Conservation (phyloP, 2,329 filamentous ascomycete species). For the Orbilia oligospora region DNA sequence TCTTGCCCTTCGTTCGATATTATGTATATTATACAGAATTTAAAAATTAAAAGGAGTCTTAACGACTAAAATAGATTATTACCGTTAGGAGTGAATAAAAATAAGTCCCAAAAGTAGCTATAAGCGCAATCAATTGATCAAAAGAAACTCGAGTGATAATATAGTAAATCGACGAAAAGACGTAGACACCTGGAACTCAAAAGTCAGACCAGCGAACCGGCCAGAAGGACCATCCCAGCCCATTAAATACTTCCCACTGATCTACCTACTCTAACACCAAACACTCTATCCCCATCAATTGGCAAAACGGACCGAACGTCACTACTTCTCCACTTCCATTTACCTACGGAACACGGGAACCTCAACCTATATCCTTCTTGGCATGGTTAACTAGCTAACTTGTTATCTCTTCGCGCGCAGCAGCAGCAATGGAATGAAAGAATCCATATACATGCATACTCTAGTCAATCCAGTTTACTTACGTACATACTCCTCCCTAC, state of each 20-base stretch:
- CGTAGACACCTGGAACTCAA: not conserved
- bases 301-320: not conserved
- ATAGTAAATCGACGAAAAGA: not conserved
- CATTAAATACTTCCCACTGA: not conserved
- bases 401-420: too few relatives aligned
- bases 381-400: too few relatives aligned
- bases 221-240: not conserved
- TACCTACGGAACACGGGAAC: constrained; percentile 10
- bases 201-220: not conserved
- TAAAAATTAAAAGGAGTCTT: not conserved
- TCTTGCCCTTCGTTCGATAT: not conserved
- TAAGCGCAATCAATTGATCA: not conserved
- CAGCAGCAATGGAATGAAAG: too few relatives aligned
- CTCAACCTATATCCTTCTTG: not conserved
- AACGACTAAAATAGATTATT: too few relatives aligned
- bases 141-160: not conserved
- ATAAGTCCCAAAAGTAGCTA: not conserved
- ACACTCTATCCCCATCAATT: not conserved
- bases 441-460: too few relatives aligned
- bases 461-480: too few relatives aligned
- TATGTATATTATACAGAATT: not conserved
- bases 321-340: constrained; percentile 20
- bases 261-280: not conserved
- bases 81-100: not conserved
- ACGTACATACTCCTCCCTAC: too few relatives aligned